A percentile compares a stretch with the other conserved stretches of the same genome.
Conservation (phyloP, 371 early-diverging fungal species). For the Amoeboaphelidium occidentale region DNA sequence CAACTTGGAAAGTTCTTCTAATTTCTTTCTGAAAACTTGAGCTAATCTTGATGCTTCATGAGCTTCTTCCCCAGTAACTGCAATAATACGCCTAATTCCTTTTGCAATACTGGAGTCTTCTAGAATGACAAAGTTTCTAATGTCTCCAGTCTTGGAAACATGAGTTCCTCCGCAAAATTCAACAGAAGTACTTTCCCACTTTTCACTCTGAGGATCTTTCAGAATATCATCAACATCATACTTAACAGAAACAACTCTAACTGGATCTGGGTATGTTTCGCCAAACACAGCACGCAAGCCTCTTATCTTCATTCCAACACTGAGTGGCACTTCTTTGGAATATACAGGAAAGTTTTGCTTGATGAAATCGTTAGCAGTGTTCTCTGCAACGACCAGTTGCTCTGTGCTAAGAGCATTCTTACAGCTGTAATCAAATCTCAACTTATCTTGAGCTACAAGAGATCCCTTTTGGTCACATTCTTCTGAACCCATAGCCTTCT, state of each 20-base stretch:
- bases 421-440: slow-evolving; percentile 89
- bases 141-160: slow-evolving; percentile 72
- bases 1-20: slow-evolving; percentile 19
- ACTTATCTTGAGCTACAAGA: slow-evolving; percentile 84
- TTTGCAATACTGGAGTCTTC: slow-evolving; percentile 90
- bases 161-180: slow-evolving; percentile 99
- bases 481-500: slow-evolving; percentile 40
- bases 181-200: slow-evolving; percentile 54
- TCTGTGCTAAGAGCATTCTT: slow-evolving; percentile 46
- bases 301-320: slow-evolving; percentile 48
- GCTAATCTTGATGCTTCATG: slow-evolving; percentile 19
- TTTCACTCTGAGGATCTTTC: slow-evolving; percentile 43
- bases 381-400: slow-evolving; percentile 59
- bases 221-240: slow-evolving; percentile 66
- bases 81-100: slow-evolving; percentile 91
- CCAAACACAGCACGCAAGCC: slow-evolving; percentile 90
- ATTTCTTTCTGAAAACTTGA: slow-evolving; percentile 27
- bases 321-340: slow-evolving; percentile 60
- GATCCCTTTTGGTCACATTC: slow-evolving; percentile 90
- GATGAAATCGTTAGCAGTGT: slow-evolving; percentile 56
- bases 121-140: slow-evolving; percentile 63
- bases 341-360: slow-evolving; percentile 42
- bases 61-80: slow-evolving; percentile 86
- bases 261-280: slow-evolving; percentile 89
- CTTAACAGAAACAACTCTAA: slow-evolving; percentile 79